Evolutionary conservation across 108 stramenopile species (phyloP).

Genomic region (Skeletonema grethae): DNA sequence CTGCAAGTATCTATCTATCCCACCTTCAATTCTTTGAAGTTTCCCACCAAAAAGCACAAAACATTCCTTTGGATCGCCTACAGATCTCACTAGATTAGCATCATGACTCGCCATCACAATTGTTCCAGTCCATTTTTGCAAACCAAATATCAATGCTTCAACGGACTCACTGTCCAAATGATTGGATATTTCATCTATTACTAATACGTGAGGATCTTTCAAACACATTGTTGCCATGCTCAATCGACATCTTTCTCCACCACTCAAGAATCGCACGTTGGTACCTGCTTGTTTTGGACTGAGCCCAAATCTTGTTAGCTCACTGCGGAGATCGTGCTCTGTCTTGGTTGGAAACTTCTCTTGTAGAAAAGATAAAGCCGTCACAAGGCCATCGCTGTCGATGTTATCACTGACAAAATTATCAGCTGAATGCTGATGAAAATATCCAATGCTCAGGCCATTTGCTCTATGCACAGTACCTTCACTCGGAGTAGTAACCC

Average conservation of each 20-base stretch:
- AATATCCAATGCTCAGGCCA: slow-evolving; percentile 76
- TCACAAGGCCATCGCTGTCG: slow-evolving; percentile 18
- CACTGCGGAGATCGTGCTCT: slow-evolving; percentile 83
- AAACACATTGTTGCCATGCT: slow-evolving; percentile 84
- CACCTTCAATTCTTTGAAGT: slow-evolving; percentile 57
- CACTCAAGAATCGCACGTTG: slow-evolving; percentile 82
- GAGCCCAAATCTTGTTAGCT: slow-evolving; percentile 84
- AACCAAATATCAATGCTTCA: slow-evolving; percentile 88
- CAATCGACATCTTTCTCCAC: slow-evolving; percentile 94
- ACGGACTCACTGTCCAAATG: slow-evolving; percentile 94
- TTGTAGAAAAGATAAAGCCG: slow-evolving; percentile 53
- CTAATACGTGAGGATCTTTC: slow-evolving; percentile 81
- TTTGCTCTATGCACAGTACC: slow-evolving; percentile 82
- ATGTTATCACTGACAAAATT: slow-evolving; percentile 48
- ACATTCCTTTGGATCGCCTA: slow-evolving; percentile 52
- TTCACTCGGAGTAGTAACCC: slow-evolving; percentile 69
- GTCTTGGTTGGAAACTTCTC: slow-evolving; percentile 56
- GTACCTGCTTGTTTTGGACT: slow-evolving; percentile 75
- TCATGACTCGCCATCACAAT: slow-evolving; percentile 67
- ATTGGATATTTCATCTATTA: slow-evolving; percentile 92
- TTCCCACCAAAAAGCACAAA: slow-evolving; percentile 71
- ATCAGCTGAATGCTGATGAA: slow-evolving; percentile 86
- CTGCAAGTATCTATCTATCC: slow-evolving; percentile 74
- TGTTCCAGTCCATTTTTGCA: slow-evolving; percentile 78
- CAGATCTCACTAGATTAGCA: slow-evolving; percentile 57